A percentile compares a stretch with the other conserved stretches of the same genome.
These are phyloP conservation scores for Hyaloraphidium curvatum DNA, from an alignment of 192 early-diverging fungal genomes.

Conservation along the genomic window DNA sequence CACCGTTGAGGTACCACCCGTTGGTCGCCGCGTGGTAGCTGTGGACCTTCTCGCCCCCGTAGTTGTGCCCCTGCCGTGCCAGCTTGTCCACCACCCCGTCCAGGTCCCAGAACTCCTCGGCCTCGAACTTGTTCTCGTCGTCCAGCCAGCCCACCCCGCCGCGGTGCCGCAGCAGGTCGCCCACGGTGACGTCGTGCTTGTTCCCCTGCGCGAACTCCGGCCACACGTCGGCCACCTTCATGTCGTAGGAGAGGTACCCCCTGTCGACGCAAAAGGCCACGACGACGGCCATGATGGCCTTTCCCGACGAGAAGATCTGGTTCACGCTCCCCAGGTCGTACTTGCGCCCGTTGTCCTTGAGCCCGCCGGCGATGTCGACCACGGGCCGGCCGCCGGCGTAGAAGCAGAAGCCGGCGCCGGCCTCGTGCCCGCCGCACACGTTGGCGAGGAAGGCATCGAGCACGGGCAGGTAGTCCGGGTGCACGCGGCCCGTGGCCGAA, in stretches of 20 bases:
- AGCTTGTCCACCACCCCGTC: no score
- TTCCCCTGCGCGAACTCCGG: constrained; percentile 52
- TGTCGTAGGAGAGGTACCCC: constrained; percentile 25
- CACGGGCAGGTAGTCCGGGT: constrained; percentile 19
- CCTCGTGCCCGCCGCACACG: constrained; percentile 23
- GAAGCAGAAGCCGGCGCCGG: constrained; percentile 22
- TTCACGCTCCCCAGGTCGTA: not conserved
- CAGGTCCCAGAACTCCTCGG: no score
- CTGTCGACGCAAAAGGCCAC: constrained; percentile 35
- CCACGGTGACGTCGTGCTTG: constrained; percentile 47
- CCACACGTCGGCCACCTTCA: constrained; percentile 37
- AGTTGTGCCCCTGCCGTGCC: no score
- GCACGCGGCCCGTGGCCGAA: no score
- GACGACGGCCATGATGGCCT: constrained; percentile 17
- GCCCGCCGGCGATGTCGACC: constrained; percentile 42
- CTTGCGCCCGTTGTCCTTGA: constrained; percentile 14
- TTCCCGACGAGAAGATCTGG: not conserved
- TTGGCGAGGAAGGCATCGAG: constrained; percentile 14
- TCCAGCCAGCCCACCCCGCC: constrained; percentile 38
- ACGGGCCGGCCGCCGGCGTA: constrained; percentile 29
- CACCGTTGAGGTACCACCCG: no score
- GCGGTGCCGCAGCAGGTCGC: constrained; percentile 36
- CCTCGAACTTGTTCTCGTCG: no score
- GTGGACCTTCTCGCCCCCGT: no score
- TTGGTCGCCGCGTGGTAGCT: no score